Conservation (phyloP, 2,329 filamentous ascomycete species). For the Aureobasidium mangrovei region DNA sequence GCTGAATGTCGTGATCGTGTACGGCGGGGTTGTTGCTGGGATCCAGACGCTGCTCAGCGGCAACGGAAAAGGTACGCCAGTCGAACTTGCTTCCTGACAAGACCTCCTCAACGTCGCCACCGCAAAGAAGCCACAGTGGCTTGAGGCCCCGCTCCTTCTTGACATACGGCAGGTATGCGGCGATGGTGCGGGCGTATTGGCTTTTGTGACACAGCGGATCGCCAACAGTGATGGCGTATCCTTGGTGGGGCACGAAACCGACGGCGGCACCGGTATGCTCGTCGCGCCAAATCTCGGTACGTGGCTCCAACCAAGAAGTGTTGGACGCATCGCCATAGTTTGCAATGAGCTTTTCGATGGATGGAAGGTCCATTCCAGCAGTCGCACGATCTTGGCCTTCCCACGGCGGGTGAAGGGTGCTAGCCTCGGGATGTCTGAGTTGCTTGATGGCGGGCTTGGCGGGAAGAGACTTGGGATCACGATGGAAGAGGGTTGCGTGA, state of each 20-base stretch:
- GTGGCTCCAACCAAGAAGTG: conserved; percentile 85
- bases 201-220: conserved; percentile 74
- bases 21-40: conserved; percentile 57
- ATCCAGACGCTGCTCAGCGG: conserved; percentile 80
- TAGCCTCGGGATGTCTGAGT: conserved; percentile 79
- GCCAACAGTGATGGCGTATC: conserved; percentile 76
- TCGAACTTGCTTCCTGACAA: conserved; percentile 64
- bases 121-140: conserved; percentile 85
- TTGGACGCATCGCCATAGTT: conserved; percentile 94
- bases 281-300: conserved; percentile 83
- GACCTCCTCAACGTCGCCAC: conserved; percentile 66
- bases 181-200: conserved; percentile 67
- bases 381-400: conserved; percentile 40
- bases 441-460: conserved; percentile 51
- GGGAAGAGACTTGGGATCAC: conserved; percentile 81
- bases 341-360: conserved; percentile 78
- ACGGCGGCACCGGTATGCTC: conserved; percentile 69
- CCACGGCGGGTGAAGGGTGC: conserved; percentile 66
- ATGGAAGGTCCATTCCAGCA: conserved; percentile 51
- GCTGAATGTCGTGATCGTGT: conserved; percentile 57
- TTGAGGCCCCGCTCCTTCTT: conserved; percentile 63
- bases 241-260: conserved; percentile 68
- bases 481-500: conserved; percentile 76
- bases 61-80: conserved; percentile 83
- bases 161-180: conserved; percentile 66